Conservation (phyloP, 768 basidiomycete species). For the Hericium erinaceus region DNA sequence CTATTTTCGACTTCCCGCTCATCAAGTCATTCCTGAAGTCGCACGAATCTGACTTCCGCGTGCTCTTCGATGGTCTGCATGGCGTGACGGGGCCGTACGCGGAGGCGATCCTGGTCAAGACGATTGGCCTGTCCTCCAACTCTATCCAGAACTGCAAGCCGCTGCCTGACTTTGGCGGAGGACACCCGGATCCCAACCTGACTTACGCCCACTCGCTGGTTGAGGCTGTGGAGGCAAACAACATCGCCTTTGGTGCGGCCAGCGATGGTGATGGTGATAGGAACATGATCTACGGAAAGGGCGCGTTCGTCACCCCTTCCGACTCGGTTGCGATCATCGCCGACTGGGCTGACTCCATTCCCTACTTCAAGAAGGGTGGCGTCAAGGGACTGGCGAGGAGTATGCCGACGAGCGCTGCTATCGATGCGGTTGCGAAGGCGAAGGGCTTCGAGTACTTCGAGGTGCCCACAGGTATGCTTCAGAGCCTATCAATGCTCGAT, state of each 20-base stretch:
- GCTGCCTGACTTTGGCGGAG: constrained; percentile 93
- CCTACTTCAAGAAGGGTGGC: constrained; percentile 85
- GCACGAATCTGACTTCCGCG: constrained; percentile 61
- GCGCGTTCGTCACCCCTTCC: constrained; percentile 95
- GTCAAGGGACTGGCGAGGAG: constrained; percentile 93
- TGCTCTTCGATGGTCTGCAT: constrained; percentile 92
- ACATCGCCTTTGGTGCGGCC: constrained; percentile 91
- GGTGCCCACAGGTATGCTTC: constrained; percentile 78
- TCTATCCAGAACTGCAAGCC: constrained; percentile 89
- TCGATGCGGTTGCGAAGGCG: constrained; percentile 91
- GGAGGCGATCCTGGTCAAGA: constrained; percentile 72
- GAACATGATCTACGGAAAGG: constrained; percentile 99
- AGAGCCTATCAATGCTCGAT: not conserved
- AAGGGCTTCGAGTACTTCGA: constrained; percentile 92
- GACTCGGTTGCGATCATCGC: constrained; percentile 99
- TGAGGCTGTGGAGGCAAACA: constrained; percentile 77
- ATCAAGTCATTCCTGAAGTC: constrained; percentile 81
- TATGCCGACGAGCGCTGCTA: constrained; percentile 97
- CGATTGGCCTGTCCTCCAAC: constrained; percentile 68
- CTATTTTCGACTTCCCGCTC: constrained; percentile 89
- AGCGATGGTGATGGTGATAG: constrained; percentile 96
- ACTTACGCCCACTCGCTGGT: constrained; percentile 95
- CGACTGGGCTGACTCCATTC: constrained; percentile 87
- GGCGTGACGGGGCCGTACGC: constrained; percentile 99
- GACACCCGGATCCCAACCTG: constrained; percentile 96